Conservation (phyloP, 768 basidiomycete genomes). For the Pleurotus djamor region DNA sequence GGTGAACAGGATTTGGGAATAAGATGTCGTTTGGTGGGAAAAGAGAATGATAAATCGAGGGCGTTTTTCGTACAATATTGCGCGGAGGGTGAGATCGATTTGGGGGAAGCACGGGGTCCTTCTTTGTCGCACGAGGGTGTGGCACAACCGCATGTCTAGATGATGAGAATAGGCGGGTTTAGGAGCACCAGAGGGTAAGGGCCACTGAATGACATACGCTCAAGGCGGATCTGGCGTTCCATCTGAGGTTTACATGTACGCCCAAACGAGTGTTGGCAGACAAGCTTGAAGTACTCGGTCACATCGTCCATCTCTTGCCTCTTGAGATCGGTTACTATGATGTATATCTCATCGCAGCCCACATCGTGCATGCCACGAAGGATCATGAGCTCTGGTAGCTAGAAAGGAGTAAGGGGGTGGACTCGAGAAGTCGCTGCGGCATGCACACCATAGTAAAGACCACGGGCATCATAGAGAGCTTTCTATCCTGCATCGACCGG, state of each 20-base stretch:
- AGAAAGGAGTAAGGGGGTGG: conserved; percentile 8
- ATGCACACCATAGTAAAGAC: conserved; percentile 73
- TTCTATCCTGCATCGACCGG: conserved; percentile 69
- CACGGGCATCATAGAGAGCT: conserved; percentile 75
- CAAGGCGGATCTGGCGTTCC: conserved; percentile 64
- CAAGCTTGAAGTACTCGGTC: conserved; percentile 76
- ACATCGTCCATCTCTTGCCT: conserved; percentile 80
- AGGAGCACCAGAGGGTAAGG: conserved; percentile 4
- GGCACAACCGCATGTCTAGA: conserved; percentile 64
- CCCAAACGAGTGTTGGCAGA: conserved; percentile 63
- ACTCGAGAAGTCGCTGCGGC: conserved; percentile 3
- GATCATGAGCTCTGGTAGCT: conserved; percentile 81
- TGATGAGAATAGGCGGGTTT: not conserved
- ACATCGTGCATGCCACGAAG: conserved; percentile 79
- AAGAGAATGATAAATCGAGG: conserved; percentile 78
- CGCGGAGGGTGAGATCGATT: conserved; percentile 75
- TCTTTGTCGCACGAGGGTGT: conserved; percentile 63
- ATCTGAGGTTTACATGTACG: conserved; percentile 64
- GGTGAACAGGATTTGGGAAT: conserved; percentile 81
- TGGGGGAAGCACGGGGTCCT: conserved; percentile 83
- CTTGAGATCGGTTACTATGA: conserved; percentile 79
- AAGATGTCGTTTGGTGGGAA: conserved; percentile 78
- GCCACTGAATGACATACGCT: conserved; percentile 47
- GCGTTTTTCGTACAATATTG: conserved; percentile 72
- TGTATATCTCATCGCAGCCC: conserved; percentile 75